phyloP scores from a whole-genome alignment of 2,329 filamentous ascomycete species.

The Knufia petricola region DNA sequence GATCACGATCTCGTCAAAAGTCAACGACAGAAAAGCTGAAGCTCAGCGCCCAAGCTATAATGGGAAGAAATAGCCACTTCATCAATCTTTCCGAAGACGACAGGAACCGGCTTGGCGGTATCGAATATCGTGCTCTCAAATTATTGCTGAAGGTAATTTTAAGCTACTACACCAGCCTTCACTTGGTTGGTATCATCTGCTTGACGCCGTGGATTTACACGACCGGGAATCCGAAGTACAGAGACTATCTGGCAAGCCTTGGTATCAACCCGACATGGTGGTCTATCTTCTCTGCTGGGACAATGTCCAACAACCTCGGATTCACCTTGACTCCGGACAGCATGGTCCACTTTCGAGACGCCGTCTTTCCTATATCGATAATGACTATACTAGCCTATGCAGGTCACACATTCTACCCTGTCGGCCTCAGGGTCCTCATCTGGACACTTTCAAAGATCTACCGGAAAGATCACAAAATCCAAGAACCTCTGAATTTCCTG shows the following conservation, averaged over 20 bases:
- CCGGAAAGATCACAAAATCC: neutral
- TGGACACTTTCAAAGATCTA: constrained; percentile 35
- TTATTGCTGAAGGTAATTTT: constrained; percentile 29
- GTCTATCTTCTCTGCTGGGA: constrained; percentile 43
- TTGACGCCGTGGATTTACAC: constrained; percentile 40
- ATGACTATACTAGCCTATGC: constrained; percentile 40
- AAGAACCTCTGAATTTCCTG: constrained; percentile 33
- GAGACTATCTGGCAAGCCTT: constrained; percentile 31
- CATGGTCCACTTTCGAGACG: constrained; percentile 40
- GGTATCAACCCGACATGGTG: constrained; percentile 41
- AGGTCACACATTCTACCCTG: constrained; percentile 57
- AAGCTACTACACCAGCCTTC: constrained; percentile 40
- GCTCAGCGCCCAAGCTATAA: constrained; percentile 35
- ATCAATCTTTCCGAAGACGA: constrained; percentile 35
- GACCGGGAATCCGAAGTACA: constrained; percentile 33
- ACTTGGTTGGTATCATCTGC: constrained; percentile 40
- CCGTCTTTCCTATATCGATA: constrained; percentile 28
- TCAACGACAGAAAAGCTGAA: constrained; percentile 27
- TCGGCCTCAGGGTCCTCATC: constrained; percentile 52
- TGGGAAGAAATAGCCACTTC: constrained; percentile 41
- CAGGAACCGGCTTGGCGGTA: constrained; percentile 33
- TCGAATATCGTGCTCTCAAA: constrained; percentile 34
- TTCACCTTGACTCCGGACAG: constrained; percentile 48
- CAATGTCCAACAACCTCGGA: constrained; percentile 45
- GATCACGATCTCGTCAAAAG: constrained; percentile 12